Conservation (phyloP, 2,329 filamentous ascomycete species). For the Fusarium tupiense region DNA sequence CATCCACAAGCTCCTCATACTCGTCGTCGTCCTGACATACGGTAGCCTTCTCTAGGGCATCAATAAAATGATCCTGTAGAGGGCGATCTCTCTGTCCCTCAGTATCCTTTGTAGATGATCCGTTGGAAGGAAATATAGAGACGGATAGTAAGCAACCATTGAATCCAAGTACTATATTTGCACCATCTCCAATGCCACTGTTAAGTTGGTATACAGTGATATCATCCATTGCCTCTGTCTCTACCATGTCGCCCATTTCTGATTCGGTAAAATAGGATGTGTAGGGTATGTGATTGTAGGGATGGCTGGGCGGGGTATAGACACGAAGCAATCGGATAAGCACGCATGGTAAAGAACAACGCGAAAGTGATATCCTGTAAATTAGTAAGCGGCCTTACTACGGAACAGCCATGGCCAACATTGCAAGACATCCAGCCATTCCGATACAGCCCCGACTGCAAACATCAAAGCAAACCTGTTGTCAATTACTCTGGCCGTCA, state of each 20-base stretch:
- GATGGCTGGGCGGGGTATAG: neutral
- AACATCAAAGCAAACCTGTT: neutral
- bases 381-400: neutral
- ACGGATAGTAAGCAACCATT: neutral
- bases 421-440: neutral
- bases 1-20: neutral
- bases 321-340: neutral
- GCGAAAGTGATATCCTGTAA: neutral
- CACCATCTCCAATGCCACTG: neutral
- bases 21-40: neutral
- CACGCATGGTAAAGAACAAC: neutral
- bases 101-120: neutral
- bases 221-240: fast-evolving
- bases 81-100: fast-evolving
- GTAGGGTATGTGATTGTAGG: too few relatives aligned
- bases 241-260: neutral
- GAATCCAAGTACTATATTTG: neutral
- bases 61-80: neutral
- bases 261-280: fast-evolving
- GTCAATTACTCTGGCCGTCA: fast-evolving
- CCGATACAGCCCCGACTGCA: neutral
- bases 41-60: neutral
- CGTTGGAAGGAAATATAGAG: neutral
- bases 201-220: neutral
- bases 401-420: neutral